Evolutionary conservation across 805 yeast genomes (phyloP), one percentile per base, ranked within the genome.

Genomic region (Candida gorgasii): DNA sequence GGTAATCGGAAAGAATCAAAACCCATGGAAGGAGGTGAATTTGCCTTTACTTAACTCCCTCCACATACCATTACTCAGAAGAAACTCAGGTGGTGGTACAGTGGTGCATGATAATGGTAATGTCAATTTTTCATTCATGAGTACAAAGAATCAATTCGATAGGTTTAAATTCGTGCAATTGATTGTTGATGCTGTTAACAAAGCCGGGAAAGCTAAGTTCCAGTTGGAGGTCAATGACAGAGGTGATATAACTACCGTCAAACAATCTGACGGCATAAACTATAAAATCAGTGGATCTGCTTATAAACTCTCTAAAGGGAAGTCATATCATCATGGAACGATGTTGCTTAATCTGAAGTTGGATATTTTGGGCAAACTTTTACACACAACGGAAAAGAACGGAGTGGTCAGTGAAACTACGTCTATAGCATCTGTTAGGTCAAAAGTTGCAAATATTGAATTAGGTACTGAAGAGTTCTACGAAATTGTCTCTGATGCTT

Each of bases 1-100:
- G n/a, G 96, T 93, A 1, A 72, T 93, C 9, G 99, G 99, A 0
- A 89, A 95, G 56, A 93, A 93, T 57, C 99, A 93, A 62, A 93
- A 89, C 49, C 95, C 97, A 2, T 92, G 92, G 88, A 78, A 81
- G 45, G 99, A 93, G 58, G 75, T 82, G 29, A 86, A 87, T 53
- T 43, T 93, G 2, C 73, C 79, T 0, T 55, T 79, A 11, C 64
- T 86, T 4, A 64, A 72, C 3, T 50, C 67, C 0, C 59, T 76
- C 3, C 67, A 67, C 2, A 72, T 87, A 18, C 92, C 95, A 0
- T 56, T 90, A 6, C 58, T 93, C 5, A 70, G 99, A 51, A 70
- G 99, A 43, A 68, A 76, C 36, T 83, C 93, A 7, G 99, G 99
- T 0, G 99, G 99, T 1, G 99, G 99, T 0, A 81, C 97, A 0